Base-by-base conservation (phyloP, 495 filamentous ascomycete species). In the Trichoderma asperelloides region DNA sequence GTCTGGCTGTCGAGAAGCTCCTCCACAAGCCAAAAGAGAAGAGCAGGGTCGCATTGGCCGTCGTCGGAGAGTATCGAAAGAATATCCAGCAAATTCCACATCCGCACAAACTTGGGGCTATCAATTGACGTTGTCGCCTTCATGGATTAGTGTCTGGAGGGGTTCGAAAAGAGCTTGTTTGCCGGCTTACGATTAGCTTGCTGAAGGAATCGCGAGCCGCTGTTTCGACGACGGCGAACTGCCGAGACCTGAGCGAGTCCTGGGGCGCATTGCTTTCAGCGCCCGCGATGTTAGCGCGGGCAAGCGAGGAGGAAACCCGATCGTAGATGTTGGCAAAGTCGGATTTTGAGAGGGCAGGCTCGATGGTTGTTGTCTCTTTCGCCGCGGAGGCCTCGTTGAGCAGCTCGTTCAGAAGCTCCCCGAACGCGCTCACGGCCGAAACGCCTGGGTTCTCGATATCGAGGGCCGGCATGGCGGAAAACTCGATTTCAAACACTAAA, bases 1-100 rank as follows among this genome's bases (percentile, higher is more conserved):
- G 93, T 96, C 74, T 97, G 95, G 68, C 92, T 96, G 77, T 98
- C 96, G 60, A 99, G 84, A 0, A 98, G 85, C 74, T 99, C 95
- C 74, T 99, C 95, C 21, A 97, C 88, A 16, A 98, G 84, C 85
- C 89, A 93, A 70, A 96, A 91, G 12, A 94, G 84, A 43, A 98
- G 81, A 30, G 88, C 91, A 1, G 91, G 85, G 69, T 96, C 91
- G 74, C 91, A 96, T 80, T 90, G 87, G 74, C 92, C 91, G 70
- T 74, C 82, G 71, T 99, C 93, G 65, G 93, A 92, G 71, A 95
- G 87, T 18, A 95, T 87, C 1, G 90, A 88, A 11, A 97, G 81
- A 49, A 96, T 87, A 75, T 99, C 95, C 64, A 99, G 84, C 18
- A 99, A 82, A 73, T 97, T 93, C 92, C 93, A 97, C 62, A 98